Percentiles rank a stretch among this genome's conserved stretches.
These are phyloP conservation scores for Hsuehochloa calcarea DNA, from an alignment of 176 grass and related monocot genomes.

Conservation along the genomic window DNA sequence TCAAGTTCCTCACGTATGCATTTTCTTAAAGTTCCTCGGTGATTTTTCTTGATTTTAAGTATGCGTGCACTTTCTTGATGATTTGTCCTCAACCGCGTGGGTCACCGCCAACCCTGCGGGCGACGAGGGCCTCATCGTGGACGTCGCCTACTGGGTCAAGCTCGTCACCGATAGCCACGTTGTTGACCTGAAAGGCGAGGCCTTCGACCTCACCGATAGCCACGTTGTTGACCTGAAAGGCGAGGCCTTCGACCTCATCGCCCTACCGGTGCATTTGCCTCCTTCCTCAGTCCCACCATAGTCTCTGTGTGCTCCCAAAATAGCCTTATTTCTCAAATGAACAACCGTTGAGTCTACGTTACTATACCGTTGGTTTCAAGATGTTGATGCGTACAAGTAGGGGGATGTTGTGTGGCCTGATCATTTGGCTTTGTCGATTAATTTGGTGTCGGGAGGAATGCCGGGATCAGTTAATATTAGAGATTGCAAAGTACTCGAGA, in stretches of 20 bases:
- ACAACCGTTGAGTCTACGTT: background rate
- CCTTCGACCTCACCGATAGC: slow-evolving; percentile 53
- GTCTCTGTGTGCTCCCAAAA: background rate
- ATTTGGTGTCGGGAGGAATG: slow-evolving; percentile 65
- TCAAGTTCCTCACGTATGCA: too few relatives aligned
- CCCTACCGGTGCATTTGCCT: slow-evolving; percentile 45
- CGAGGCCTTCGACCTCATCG: slow-evolving; percentile 62
- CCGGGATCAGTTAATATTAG: slow-evolving; percentile 62
- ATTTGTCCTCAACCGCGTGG: slow-evolving; percentile 66
- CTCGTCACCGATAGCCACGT: too few relatives aligned
- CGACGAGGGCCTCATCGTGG: slow-evolving; percentile 48
- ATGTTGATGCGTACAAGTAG: background rate
- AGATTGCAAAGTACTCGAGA: slow-evolving; percentile 64
- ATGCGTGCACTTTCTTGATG: too few relatives aligned
- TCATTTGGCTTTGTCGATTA: background rate
- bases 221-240: slow-evolving; percentile 43
- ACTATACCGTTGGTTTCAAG: slow-evolving; percentile 3
- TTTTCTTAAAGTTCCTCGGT: too few relatives aligned
- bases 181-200: too few relatives aligned
- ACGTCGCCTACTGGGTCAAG: slow-evolving; percentile 62
- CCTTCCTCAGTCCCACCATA: background rate
- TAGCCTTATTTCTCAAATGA: background rate
- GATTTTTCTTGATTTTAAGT: too few relatives aligned
- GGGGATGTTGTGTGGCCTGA: background rate
- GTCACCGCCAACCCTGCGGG: slow-evolving; percentile 38